Evolutionary conservation across 2,329 filamentous ascomycete genomes (phyloP).

Genomic region (Scortechinia acanthostroma): DNA sequence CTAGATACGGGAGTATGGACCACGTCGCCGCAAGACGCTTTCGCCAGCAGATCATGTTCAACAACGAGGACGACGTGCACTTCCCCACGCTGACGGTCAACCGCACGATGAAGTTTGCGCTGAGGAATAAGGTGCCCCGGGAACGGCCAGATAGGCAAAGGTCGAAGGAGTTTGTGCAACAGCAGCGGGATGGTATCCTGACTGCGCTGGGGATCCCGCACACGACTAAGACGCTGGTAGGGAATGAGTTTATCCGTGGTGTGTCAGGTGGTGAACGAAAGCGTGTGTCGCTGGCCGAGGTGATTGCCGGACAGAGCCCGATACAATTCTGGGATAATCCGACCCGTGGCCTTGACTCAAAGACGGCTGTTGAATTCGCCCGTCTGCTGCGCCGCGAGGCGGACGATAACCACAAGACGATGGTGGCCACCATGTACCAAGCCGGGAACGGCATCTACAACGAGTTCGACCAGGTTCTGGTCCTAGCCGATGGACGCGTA

Average conservation of each 20-base stretch:
- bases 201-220: conserved; percentile 45
- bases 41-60: conserved; percentile 18
- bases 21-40: conserved; percentile 12
- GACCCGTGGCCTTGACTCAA: conserved; percentile 66
- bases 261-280: conserved; percentile 61
- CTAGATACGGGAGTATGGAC: conserved; percentile 14
- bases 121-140: not conserved
- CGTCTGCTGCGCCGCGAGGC: conserved; percentile 59
- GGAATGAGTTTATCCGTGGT: conserved; percentile 50
- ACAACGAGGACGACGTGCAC: conserved; percentile 33
- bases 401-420: conserved; percentile 57
- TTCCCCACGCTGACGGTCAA: conserved; percentile 38
- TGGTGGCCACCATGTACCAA: conserved; percentile 65
- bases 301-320: conserved; percentile 37
- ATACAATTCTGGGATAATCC: conserved; percentile 72
- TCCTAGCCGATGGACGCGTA: conserved; percentile 64
- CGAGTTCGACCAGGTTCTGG: conserved; percentile 68
- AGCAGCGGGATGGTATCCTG: conserved; percentile 32
- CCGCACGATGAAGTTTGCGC: conserved; percentile 38
- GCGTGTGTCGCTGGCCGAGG: conserved; percentile 57
- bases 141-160: not conserved
- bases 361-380: conserved; percentile 68
- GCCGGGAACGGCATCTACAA: conserved; percentile 60
- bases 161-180: not conserved
- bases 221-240: conserved; percentile 54